Conservation (phyloP, 2,329 filamentous ascomycete genomes). For the Huntiella abstrusa region DNA sequence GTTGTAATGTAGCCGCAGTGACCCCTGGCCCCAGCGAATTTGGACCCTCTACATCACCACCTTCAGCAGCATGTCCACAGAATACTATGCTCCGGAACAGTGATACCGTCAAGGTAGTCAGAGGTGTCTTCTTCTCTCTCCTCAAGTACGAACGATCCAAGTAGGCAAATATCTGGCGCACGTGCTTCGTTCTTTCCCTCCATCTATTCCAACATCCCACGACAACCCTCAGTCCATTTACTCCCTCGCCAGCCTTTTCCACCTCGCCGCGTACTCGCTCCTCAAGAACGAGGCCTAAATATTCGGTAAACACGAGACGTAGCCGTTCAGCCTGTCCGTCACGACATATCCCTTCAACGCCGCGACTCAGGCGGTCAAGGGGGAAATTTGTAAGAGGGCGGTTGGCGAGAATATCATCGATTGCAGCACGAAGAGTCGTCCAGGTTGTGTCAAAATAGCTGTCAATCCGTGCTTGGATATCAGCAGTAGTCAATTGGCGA, state of each 20-base stretch:
- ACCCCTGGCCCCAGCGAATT: constrained; percentile 14
- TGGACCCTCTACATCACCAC: constrained; percentile 8
- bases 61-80: not conserved
- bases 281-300: constrained; percentile 50
- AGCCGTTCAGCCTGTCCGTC: constrained; percentile 53
- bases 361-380: constrained; percentile 76
- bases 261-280: constrained; percentile 37
- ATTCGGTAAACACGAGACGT: constrained; percentile 43
- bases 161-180: constrained; percentile 84
- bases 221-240: constrained; percentile 44
- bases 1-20: constrained; percentile 44
- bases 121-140: constrained; percentile 33
- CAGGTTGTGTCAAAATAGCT: constrained; percentile 59
- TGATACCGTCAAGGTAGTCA: constrained; percentile 22
- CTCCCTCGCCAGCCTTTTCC: constrained; percentile 26
- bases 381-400: constrained; percentile 28
- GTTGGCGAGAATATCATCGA: constrained; percentile 37
- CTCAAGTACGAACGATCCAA: constrained; percentile 80
- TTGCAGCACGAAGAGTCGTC: constrained; percentile 52
- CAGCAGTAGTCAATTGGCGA: not conserved
- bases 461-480: too few species aligned
- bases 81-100: constrained; percentile 48
- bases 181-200: constrained; percentile 38
- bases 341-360: constrained; percentile 79
- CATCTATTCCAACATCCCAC: constrained; percentile 53